Evolutionary conservation across 1,139 yeast genomes (phyloP), one percentile per base, ranked within the genome.

Genomic region (Torulaspora pretoriensis): DNA sequence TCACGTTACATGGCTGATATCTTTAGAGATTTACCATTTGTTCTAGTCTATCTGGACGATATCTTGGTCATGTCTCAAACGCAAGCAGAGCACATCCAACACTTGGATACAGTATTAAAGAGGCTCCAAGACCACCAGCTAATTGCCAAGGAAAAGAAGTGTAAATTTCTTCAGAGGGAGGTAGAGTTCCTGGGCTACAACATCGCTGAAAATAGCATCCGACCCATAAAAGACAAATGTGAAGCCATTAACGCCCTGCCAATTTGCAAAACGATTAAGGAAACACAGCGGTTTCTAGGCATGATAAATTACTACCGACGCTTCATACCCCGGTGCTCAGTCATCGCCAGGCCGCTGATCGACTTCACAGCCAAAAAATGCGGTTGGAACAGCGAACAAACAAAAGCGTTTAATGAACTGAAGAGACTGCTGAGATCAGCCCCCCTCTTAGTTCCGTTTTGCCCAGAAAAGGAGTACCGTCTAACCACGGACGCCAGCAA

Each of bases 31-130:
- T 26, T 36, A 28, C 37, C 45, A 5, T 59, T 52, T 41, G 55
- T 51, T 6, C 39, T 42, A 2, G 55, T 53, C 4, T 61, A 59
- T 40, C 41, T 60, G 23, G 67, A 60, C 40, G 64, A 62, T 42
- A 52, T 64, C 16, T 35, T 61, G 12, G 53, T 61, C 7, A 59
- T 48, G 38, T 53, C 58, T 53, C 58, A 17, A 10, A 9, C 42
- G 1, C 25, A 30, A 12, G 45, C 47, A n/a, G 54, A 50, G 13
- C 65, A 61, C 36, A 28, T 37, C 12, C 14, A 44, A 7, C 61
- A 62, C 14, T 31, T 48, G 8, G 45, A 44, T 22, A 32, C 8
- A 8, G 52, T 47, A 6, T 30, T 47, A 12, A 24, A 42, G 4
- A 29, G 43, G n/a, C 17, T 46, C 16, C 6, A 30, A n/a, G 43